Evolutionary conservation across 1,139 yeast species (phyloP), one percentile per base, ranked within the genome.

Genomic region (Yamadazyma atmosphaerica): DNA sequence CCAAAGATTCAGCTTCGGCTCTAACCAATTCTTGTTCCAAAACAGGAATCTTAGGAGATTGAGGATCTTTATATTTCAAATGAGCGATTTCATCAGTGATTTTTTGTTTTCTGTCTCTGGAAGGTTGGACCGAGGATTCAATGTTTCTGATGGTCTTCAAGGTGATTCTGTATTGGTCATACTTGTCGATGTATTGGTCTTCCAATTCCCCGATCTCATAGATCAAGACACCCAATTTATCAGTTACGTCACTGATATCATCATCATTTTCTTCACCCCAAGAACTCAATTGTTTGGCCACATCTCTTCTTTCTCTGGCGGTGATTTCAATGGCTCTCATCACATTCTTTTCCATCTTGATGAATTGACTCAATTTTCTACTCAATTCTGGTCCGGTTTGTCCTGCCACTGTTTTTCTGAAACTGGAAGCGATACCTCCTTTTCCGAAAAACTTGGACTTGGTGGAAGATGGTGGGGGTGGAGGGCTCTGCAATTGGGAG

Each of bases 251-350:
- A 44, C 94, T 82, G 45, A 92, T 96, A 56, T 92, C 98, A 60
- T 92, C 97, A 63, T 92, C 98, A 61, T 89, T 87, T 55, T 86
- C 96, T 68, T 90, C 95, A 72, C 98, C 98, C 98, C 98, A 92
- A 49, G 85, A 67, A 45, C 96, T 86, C 64, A 92, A 80, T 74
- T 89, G 97, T 72, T 85, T 88, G 56, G 98, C 98, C 53, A 88
- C 96, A 60, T 87, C 94, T 68, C 94, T 85, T 68, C 98, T 85
- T 74, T 92, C 98, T 63, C 87, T 81, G 49, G 97, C 94, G 47
- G 90, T 89, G 55, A 87, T 76, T 72, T 92, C 98, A 58, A 92
- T 78, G 47, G 96, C 83, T 65, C 96, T 83, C 88, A 90, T 85
- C 45, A 92, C 88, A 62, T 88, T 88, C 78, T 92, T 92, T 74